Percentiles rank a stretch among this genome's conserved stretches.
Conservation (phyloP, 305 asterid species). For the Fraxinus baroniana region DNA sequence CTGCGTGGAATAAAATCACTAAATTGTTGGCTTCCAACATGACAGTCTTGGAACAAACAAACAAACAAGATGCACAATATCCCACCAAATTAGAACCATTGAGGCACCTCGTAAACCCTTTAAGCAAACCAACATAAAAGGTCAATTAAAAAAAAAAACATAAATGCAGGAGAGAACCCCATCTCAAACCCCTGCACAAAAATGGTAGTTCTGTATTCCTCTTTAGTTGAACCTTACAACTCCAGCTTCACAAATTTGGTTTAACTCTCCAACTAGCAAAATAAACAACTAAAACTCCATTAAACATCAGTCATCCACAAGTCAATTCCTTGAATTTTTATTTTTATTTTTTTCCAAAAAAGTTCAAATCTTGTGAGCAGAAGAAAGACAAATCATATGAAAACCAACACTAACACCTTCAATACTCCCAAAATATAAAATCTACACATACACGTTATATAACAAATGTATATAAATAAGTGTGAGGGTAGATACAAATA, state of each 20-base stretch:
- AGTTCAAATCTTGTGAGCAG: neutral
- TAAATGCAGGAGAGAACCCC: neutral
- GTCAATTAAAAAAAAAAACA: neutral
- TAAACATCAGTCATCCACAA: neutral
- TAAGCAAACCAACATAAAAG: conserved; percentile 3
- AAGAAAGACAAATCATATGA: neutral
- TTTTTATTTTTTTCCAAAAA: neutral
- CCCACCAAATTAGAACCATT: neutral
- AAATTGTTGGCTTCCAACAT: neutral
- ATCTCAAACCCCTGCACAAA: neutral
- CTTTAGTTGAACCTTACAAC: neutral
- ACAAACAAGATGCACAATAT: neutral
- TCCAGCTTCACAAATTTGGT: neutral
- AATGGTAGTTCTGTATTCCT: neutral
- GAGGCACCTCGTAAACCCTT: conserved; percentile 4
- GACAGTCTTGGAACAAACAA: neutral
- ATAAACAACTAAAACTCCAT: neutral
- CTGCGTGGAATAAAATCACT: neutral
- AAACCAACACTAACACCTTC: neutral
- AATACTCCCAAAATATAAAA: neutral
- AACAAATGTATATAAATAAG: neutral
- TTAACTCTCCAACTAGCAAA: neutral
- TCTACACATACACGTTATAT: neutral
- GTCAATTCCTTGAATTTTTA: neutral
- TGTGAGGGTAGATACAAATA: conserved; percentile 48